Conservation (phyloP, 2,329 filamentous ascomycete genomes). For the Cucurbitaria berberidis region DNA sequence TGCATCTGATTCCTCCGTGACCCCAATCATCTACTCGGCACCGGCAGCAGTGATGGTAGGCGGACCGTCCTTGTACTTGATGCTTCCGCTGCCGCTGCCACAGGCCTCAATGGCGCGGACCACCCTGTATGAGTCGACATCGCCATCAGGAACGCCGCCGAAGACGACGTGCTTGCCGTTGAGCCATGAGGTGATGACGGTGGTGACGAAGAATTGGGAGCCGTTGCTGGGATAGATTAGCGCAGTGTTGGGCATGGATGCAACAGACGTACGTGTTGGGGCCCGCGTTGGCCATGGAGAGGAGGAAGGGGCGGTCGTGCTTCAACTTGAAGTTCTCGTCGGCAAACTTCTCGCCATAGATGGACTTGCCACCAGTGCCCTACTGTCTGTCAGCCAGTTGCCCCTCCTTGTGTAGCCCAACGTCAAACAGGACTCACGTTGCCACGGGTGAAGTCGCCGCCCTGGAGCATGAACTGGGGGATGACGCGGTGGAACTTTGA, state of each 20-base stretch:
- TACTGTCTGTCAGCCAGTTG: slow-evolving; percentile 48
- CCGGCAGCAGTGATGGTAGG: slow-evolving; percentile 62
- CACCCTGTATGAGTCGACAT: slow-evolving; percentile 59
- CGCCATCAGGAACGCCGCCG: slow-evolving; percentile 69
- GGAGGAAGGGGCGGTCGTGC: slow-evolving; percentile 76
- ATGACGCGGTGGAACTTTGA: slow-evolving; percentile 94
- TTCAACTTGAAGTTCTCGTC: slow-evolving; percentile 87
- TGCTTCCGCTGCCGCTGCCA: slow-evolving; percentile 61
- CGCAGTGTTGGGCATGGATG: slow-evolving; percentile 4
- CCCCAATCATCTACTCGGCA: slow-evolving; percentile 47
- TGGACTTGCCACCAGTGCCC: slow-evolving; percentile 91
- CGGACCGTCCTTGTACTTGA: slow-evolving; percentile 57
- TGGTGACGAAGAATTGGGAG: slow-evolving; percentile 77
- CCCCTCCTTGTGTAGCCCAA: slow-evolving; percentile 1
- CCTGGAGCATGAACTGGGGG: slow-evolving; percentile 93
- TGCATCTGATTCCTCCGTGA: not conserved
- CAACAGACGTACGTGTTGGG: slow-evolving; percentile 75
- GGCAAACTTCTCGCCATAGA: slow-evolving; percentile 92
- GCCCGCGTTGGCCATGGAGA: slow-evolving; percentile 96
- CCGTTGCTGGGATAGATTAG: slow-evolving; percentile 62
- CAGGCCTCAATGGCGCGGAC: slow-evolving; percentile 66
- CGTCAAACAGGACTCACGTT: slow-evolving; percentile 68
- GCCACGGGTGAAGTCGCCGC: slow-evolving; percentile 90
- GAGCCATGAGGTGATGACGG: slow-evolving; percentile 70
- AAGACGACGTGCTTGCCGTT: slow-evolving; percentile 86